These are phyloP conservation scores for Hepatocystis sp. DNA, from an alignment of 169 alveolate genomes.

Conservation along the genomic window DNA sequence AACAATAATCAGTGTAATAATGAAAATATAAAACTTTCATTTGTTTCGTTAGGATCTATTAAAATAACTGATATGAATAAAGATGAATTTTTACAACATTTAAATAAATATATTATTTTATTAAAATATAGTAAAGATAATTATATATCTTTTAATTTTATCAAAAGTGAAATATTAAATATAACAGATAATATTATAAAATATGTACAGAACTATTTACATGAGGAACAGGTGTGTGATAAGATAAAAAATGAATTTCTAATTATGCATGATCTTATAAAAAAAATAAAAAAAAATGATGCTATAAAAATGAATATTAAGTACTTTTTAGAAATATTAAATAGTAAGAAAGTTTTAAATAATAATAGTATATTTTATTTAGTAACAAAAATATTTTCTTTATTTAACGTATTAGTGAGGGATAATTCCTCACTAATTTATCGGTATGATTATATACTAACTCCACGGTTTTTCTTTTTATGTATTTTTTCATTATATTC, in stretches of 20 bases:
- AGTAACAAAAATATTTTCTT: conserved; percentile 64
- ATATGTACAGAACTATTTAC: conserved; percentile 39
- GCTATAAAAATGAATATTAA: conserved; percentile 29
- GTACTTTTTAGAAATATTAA: conserved; percentile 24
- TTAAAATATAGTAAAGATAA: conserved; percentile 67
- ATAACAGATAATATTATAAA: conserved; percentile 36
- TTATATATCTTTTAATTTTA: conserved; percentile 60
- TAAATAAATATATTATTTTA: conserved; percentile 33
- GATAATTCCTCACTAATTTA: conserved; percentile 34
- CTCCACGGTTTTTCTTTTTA: conserved; percentile 57
- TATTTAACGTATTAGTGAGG: conserved; percentile 31
- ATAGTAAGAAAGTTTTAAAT: conserved; percentile 32
- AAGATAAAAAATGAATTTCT: conserved; percentile 53
- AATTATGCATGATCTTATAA: conserved; percentile 38
- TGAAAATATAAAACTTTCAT: conserved; percentile 53
- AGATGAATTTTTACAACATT: conserved; percentile 40
- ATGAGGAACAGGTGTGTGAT: conserved; percentile 33
- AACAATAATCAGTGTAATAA: conserved; percentile 14
- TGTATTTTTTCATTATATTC: conserved; percentile 60
- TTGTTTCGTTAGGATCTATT: conserved; percentile 34
- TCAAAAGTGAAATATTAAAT: conserved; percentile 60
- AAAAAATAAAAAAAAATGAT: conserved; percentile 63
- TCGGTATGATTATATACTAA: conserved; percentile 35
- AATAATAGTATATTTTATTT: conserved; percentile 64
- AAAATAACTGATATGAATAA: conserved; percentile 24